These are phyloP conservation scores for Fusarium continuum DNA, from an alignment of 2,329 filamentous ascomycete species.

Conservation along the genomic window DNA sequence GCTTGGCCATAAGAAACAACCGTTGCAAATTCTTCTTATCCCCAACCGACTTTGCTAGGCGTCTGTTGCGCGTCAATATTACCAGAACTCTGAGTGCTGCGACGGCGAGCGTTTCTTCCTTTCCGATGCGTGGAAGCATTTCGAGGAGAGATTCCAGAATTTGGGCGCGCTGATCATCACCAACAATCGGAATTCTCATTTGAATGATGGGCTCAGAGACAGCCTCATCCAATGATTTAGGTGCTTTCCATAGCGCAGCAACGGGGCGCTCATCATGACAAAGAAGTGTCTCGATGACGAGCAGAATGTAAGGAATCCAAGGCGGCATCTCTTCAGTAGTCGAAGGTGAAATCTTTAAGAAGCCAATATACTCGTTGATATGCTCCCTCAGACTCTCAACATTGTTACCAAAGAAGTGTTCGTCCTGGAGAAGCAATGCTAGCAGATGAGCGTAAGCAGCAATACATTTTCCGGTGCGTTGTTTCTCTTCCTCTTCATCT, in stretches of 20 bases:
- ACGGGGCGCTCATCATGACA: slow-evolving; percentile 86
- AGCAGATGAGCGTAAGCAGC: slow-evolving; percentile 92
- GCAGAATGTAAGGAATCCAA: slow-evolving; percentile 90
- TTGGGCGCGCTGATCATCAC: slow-evolving; percentile 70
- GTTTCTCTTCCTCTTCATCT: slow-evolving; percentile 71
- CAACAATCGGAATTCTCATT: slow-evolving; percentile 66
- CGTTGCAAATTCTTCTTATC: slow-evolving; percentile 90
- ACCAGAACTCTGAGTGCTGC: slow-evolving; percentile 85
- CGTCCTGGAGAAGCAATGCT: slow-evolving; percentile 85
- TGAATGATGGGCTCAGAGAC: slow-evolving; percentile 65
- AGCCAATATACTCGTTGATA: slow-evolving; percentile 78
- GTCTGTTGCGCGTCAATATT: slow-evolving; percentile 82
- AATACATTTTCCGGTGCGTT: slow-evolving; percentile 70
- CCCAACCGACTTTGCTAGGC: slow-evolving; percentile 78
- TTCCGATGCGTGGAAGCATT: slow-evolving; percentile 84
- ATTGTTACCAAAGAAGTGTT: slow-evolving; percentile 80
- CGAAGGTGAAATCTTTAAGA: slow-evolving; percentile 76
- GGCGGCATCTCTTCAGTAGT: slow-evolving; percentile 82
- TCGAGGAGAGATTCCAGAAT: slow-evolving; percentile 84
- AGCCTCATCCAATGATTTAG: slow-evolving; percentile 59
- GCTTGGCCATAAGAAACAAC: slow-evolving; percentile 94
- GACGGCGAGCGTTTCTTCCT: slow-evolving; percentile 84
- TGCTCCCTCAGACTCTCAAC: slow-evolving; percentile 79
- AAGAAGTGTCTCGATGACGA: slow-evolving; percentile 91
- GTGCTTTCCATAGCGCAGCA: slow-evolving; percentile 74